These are phyloP conservation scores for Diaporthe destruens DNA, from an alignment of 2,329 filamentous ascomycete genomes.

Conservation along the genomic window DNA sequence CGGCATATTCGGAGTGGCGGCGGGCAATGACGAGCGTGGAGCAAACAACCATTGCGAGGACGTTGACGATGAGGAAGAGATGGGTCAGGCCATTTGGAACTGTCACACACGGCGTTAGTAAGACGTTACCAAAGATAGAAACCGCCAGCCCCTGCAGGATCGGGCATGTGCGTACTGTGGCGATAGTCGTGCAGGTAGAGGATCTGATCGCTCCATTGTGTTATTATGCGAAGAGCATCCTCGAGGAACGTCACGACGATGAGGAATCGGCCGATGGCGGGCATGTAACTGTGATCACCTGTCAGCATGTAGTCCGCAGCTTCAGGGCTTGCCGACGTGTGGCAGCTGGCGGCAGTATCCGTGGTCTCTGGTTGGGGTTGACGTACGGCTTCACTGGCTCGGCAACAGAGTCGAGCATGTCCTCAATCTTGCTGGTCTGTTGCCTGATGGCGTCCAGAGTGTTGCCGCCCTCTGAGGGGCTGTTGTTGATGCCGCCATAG, in stretches of 20 bases:
- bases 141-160: conserved; percentile 7
- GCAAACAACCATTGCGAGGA: conserved; percentile 86
- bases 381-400: conserved; percentile 96
- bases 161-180: conserved; percentile 75
- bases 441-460: conserved; percentile 89
- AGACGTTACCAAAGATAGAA: conserved; percentile 38
- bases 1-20: conserved; percentile 93
- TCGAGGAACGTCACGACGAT: conserved; percentile 99
- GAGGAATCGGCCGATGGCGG: conserved; percentile 94
- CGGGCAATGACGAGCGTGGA: conserved; percentile 90
- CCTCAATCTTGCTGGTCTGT: conserved; percentile 99
- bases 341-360: not conserved
- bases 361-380: conserved; percentile 34
- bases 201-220: conserved; percentile 97
- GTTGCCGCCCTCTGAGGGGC: conserved; percentile 73
- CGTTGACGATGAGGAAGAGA: conserved; percentile 90
- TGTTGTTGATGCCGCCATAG: conserved; percentile 80
- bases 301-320: conserved; percentile 44
- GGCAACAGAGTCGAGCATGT: conserved; percentile 85
- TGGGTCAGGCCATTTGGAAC: conserved; percentile 92
- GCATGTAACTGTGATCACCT: conserved; percentile 78
- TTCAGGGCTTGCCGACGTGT: not conserved
- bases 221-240: conserved; percentile 94
- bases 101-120: conserved; percentile 53
- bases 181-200: conserved; percentile 93